phyloP scores from a whole-genome alignment of 306 rosid species.

The Acacia melanoxylon region DNA sequence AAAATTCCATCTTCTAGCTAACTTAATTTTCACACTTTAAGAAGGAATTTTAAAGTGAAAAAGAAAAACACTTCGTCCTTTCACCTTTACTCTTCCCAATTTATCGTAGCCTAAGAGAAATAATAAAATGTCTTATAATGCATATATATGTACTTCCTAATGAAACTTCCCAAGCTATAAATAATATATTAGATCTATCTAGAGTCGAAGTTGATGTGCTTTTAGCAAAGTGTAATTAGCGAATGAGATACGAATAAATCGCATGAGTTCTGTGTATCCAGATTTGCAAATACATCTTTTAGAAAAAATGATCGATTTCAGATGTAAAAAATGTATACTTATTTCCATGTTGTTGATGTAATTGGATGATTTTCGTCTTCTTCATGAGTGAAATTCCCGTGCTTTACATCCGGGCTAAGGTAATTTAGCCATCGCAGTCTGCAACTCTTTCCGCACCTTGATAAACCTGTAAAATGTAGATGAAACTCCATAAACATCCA shows the following conservation, averaged over 20 bases:
- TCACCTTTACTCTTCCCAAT: neutral
- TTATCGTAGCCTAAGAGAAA: neutral
- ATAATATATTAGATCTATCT: neutral
- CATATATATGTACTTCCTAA: neutral
- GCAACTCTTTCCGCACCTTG: conserved; percentile 88
- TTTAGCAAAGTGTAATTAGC: neutral
- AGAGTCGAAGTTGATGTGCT: neutral
- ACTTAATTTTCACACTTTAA: neutral
- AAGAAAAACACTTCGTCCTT: neutral
- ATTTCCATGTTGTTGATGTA: conserved; percentile 60
- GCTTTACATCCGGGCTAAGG: conserved; percentile 60
- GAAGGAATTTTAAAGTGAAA: neutral
- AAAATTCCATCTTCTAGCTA: neutral
- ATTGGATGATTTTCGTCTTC: conserved; percentile 63
- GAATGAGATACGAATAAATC: neutral
- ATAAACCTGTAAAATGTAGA: conserved; percentile 43
- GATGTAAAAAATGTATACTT: conserved; percentile 39
- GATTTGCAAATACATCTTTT: neutral
- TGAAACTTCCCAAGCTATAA: neutral
- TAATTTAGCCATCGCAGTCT: conserved; percentile 78
- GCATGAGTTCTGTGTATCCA: neutral
- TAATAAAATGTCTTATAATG: neutral
- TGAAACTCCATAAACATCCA: neutral
- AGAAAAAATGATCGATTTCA: neutral
- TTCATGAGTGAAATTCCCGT: conserved; percentile 52